phyloP scores from a whole-genome alignment of 2,329 filamentous ascomycete genomes.

The Fonsecaea pugnacius region DNA sequence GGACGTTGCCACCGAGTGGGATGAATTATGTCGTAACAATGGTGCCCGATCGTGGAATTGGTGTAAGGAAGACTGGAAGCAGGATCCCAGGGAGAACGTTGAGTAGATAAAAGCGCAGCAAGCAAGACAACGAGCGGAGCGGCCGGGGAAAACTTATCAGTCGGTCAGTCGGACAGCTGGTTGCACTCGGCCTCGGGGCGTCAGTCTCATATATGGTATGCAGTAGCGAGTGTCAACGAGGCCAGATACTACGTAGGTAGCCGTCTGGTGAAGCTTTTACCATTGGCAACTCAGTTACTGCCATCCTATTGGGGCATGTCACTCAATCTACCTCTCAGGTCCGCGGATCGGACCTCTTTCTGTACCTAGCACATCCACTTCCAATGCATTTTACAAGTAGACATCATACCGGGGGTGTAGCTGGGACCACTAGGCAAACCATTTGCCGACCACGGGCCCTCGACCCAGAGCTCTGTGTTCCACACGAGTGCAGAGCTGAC shows the following conservation, averaged over 20 bases:
- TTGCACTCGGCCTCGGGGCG: neutral
- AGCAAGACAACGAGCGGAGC: constrained; percentile 1
- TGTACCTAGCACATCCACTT: neutral
- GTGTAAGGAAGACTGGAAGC: neutral
- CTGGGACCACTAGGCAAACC: neutral
- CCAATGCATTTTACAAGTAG: no score
- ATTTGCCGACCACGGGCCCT: neutral
- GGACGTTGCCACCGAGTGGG: constrained; percentile 4
- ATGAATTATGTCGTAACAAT: neutral
- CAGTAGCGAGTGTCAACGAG: neutral
- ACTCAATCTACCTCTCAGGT: neutral
- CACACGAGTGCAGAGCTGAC: neutral
- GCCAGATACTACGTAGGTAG: neutral
- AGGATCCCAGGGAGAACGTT: constrained; percentile 11
- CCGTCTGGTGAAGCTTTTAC: neutral
- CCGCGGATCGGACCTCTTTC: neutral
- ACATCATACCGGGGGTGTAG: neutral
- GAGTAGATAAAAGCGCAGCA: constrained; percentile 9
- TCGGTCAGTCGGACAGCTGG: neutral
- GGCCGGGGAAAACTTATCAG: constrained; percentile 5
- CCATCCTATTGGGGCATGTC: neutral
- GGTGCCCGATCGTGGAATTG: neutral
- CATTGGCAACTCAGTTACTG: neutral
- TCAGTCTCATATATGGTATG: constrained; percentile 1
- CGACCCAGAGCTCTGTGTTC: neutral